Conservation (phyloP, 2,329 filamentous ascomycete species). For the Fusarium tupiense region DNA sequence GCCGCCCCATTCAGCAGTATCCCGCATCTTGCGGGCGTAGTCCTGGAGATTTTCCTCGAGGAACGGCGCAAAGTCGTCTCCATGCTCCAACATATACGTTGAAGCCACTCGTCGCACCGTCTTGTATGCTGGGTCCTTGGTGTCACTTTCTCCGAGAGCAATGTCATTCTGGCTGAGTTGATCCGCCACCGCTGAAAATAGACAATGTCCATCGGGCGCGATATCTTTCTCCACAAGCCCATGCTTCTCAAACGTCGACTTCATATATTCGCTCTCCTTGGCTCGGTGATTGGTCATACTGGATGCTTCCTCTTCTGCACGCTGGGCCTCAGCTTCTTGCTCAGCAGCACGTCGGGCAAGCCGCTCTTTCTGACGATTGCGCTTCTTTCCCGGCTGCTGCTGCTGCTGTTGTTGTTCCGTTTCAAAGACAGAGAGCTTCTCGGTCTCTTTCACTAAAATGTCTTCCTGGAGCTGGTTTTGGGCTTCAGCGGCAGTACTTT, state of each 20-base stretch:
- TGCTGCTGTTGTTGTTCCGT: slow-evolving; percentile 12
- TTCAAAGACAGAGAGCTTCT: slow-evolving; percentile 37
- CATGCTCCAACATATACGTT: slow-evolving; percentile 77
- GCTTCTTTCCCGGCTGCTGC: slow-evolving; percentile 68
- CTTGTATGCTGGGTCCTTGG: slow-evolving; percentile 64
- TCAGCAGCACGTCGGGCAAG: slow-evolving; percentile 90
- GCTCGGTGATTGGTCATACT: slow-evolving; percentile 77
- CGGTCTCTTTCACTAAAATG: slow-evolving; percentile 29
- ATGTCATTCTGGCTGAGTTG: slow-evolving; percentile 71
- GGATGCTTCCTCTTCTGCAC: slow-evolving; percentile 79
- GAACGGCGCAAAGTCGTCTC: slow-evolving; percentile 86
- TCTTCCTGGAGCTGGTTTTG: slow-evolving; percentile 15
- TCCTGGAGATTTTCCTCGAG: slow-evolving; percentile 80
- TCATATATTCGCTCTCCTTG: slow-evolving; percentile 76
- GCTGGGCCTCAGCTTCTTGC: slow-evolving; percentile 72
- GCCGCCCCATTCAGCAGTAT: slow-evolving; percentile 96
- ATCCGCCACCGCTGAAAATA: slow-evolving; percentile 92
- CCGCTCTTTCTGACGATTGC: slow-evolving; percentile 90
- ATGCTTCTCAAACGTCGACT: slow-evolving; percentile 69
- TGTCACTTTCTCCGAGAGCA: slow-evolving; percentile 46
- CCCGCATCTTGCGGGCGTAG: slow-evolving; percentile 80
- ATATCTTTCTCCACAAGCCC: slow-evolving; percentile 81
- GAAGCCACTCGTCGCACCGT: slow-evolving; percentile 76
- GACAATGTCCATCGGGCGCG: slow-evolving; percentile 89
- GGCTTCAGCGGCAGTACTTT: neutral